Base-by-base conservation (phyloP, 345 rosid genomes). In the Hibiscus tridactylites region DNA sequence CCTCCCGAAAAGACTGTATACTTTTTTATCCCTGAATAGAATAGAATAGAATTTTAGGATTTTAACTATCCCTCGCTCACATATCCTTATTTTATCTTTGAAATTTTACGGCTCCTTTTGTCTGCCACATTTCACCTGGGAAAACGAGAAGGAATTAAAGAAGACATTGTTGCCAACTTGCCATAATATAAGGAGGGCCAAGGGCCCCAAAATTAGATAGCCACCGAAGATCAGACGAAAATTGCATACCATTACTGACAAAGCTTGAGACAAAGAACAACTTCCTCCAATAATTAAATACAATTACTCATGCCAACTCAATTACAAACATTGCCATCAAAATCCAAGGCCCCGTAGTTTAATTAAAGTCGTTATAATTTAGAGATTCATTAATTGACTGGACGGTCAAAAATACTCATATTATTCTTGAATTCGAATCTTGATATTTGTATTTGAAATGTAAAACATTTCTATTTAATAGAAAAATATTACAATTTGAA, bases 71-170 rank as follows among this genome's bases (percentile, higher is more conserved):
- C 0, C 1, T 13, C 4, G 35, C 26, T 26, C 46, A 26, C 33
- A 70, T 26, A 66, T 2, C 21, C 60, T 35, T 35, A 35, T 42
- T 19, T 26, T 66, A 13, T 21, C 58, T 17, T 53, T 53, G n/a
- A 53, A 56, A 56, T 7, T 7, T 39, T 39, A 71, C 61, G 70
- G 74, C 78, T 74, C 75, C 21, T 78, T 78, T 74, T 83, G 91
- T 79, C 85, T 72, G 86, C 87, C 91, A 85, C 84, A 67, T 39
- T 74, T 75, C 70, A 65, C 24, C 58, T 59, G 5, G n/a, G 15
- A 26, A 59, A 44, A 44, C 2, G 61, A 9, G 3, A 7, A 13
- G 2, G 62, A 60, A 60, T 29, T 21, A 75, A 76, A 74, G 49
- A 60, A 66, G 35, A 19, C 71, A 57, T 64, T 72, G 68, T 9